These are phyloP conservation scores for Taphrina wiesneri DNA, from an alignment of 1,139 yeast species.

Conservation along the genomic window DNA sequence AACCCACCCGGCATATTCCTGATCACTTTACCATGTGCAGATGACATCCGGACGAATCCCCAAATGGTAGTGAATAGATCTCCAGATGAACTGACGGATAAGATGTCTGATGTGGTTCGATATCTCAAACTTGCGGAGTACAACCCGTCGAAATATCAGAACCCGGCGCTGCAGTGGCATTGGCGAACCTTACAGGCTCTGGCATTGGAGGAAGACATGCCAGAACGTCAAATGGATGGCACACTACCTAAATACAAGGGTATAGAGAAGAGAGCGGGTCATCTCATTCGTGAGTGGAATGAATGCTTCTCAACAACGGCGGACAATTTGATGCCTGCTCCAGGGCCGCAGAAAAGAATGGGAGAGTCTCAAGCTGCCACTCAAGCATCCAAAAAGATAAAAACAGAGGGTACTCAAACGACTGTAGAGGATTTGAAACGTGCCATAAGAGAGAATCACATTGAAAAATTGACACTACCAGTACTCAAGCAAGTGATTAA, in stretches of 20 bases:
- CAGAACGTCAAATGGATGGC: slow-evolving; percentile 45
- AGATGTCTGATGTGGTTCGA: slow-evolving; percentile 49
- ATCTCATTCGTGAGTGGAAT: slow-evolving; percentile 20
- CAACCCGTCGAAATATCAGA: slow-evolving; percentile 60
- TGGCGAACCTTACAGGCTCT: slow-evolving; percentile 66
- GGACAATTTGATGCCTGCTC: background rate
- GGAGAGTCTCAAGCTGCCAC: slow-evolving; percentile 6
- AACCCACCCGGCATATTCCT: slow-evolving; percentile 46
- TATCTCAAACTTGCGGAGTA: slow-evolving; percentile 54
- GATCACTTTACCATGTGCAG: slow-evolving; percentile 48
- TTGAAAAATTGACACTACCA: slow-evolving; percentile 19
- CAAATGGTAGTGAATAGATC: slow-evolving; percentile 38
- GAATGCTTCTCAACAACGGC: background rate
- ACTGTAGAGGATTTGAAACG: slow-evolving; percentile 13
- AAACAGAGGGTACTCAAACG: background rate
- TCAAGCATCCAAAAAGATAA: slow-evolving; percentile 9
- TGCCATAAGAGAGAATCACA: background rate
- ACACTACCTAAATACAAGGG: slow-evolving; percentile 47
- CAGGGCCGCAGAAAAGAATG: slow-evolving; percentile 4
- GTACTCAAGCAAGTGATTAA: slow-evolving; percentile 15
- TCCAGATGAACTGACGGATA: slow-evolving; percentile 45
- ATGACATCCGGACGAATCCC: slow-evolving; percentile 47
- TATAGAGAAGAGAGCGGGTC: slow-evolving; percentile 41
- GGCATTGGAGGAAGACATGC: slow-evolving; percentile 61
- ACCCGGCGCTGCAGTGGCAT: slow-evolving; percentile 69